Evolutionary conservation across 345 rosid species (phyloP), one percentile per base, ranked within the genome.

Genomic region (Citrus reticulata): DNA sequence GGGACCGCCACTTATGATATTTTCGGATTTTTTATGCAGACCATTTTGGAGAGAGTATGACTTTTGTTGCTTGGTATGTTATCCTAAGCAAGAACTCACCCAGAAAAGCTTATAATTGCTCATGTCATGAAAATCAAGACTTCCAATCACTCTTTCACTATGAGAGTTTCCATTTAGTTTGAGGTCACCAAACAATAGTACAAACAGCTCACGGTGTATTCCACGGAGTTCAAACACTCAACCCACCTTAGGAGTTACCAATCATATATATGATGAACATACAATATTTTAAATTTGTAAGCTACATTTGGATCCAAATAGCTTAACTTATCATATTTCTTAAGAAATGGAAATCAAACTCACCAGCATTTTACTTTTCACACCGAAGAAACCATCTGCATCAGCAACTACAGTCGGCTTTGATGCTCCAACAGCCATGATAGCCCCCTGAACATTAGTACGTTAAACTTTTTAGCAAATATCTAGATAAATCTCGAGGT

Each of bases 381-480:
- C 95, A 49, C 93, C 87, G 90, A 96, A 92, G 89, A 92, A 96
- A 40, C 98, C 97, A 77, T 92, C 98, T 11, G 85, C 82, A 80
- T 91, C 95, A 86, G 99, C 95, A 57, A 93, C 90, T 42, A 89
- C 98, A 49, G 92, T 91, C 37, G 98, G 98, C 76, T 93, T 96
- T 77, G 99, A 93, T 70, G 97, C 98, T 85, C 97, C 97, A 83
- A 94, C 99, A 76, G 98, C 97, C 97, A 96, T 94, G 78, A 96
- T 96, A 63, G 98, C 99, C 37, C 99, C 99, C 99, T 96, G 88
- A n/a, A 81, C 54, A 78, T 46, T 11, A 42, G 73, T 77, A 66
- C 68, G 54, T 66, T 72, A 70, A 78, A 72, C 16, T 62, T 30
- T 35, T 70, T 2, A 73, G 37, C 54, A 79, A 57, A 80, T 68